A percentile compares a stretch with the other conserved stretches of the same genome.
Conservation (phyloP, 805 yeast genomes). For the Starmera caribaea region DNA sequence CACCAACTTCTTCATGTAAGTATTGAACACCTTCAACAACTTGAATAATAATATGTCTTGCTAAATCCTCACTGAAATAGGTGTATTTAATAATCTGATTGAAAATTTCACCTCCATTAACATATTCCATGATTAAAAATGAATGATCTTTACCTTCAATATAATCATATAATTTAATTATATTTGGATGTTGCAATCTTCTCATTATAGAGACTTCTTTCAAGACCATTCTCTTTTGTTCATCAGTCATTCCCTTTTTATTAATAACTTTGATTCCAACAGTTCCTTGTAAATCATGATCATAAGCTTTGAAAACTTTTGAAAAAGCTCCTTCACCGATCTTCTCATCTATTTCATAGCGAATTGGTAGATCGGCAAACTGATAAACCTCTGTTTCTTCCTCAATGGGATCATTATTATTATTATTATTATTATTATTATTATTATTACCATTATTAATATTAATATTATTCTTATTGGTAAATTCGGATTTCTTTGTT, state of each 20-base stretch:
- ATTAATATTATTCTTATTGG: too few relatives aligned
- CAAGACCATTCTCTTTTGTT: slow-evolving; percentile 57
- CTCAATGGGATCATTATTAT: too few relatives aligned
- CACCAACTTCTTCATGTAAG: slow-evolving; percentile 63
- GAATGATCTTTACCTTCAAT: slow-evolving; percentile 52
- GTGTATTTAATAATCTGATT: slow-evolving; percentile 59
- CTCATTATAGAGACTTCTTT: slow-evolving; percentile 76
- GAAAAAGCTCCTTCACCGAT: slow-evolving; percentile 85
- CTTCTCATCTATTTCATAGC: slow-evolving; percentile 33
- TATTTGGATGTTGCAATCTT: slow-evolving; percentile 52
- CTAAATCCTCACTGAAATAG: slow-evolving; percentile 53
- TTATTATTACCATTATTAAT: too few relatives aligned
- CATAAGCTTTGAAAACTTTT: slow-evolving; percentile 55
- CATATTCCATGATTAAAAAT: slow-evolving; percentile 63
- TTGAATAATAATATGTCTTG: slow-evolving; percentile 55
- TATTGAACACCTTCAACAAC: slow-evolving; percentile 57
- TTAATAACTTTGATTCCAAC: slow-evolving; percentile 54
- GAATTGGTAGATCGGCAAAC: slow-evolving; percentile 13
- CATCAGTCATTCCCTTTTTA: slow-evolving; percentile 54
- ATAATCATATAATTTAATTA: slow-evolving; percentile 57
- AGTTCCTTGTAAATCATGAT: slow-evolving; percentile 7
- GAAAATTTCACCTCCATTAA: slow-evolving; percentile 72
- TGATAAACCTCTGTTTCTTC: slow-evolving; percentile 3
- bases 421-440: too few relatives aligned
- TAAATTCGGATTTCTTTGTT: too few relatives aligned